Conservation (phyloP, 176 grass and related monocot species). For the Triticum aestivum region DNA sequence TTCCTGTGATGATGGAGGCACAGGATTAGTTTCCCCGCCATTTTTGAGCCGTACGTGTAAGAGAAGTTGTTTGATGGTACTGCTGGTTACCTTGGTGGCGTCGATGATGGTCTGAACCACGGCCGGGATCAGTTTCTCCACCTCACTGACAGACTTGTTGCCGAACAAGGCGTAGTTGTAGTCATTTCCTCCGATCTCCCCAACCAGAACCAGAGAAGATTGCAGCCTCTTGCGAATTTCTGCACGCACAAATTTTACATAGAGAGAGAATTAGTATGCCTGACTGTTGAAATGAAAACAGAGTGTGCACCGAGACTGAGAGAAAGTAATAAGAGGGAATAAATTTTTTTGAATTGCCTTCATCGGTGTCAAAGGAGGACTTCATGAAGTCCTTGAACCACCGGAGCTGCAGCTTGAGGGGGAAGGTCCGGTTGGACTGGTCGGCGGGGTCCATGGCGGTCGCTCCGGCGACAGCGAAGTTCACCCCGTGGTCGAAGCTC, state of each 20-base stretch:
- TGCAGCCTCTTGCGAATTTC: slow-evolving; percentile 47
- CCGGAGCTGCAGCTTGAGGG: slow-evolving; percentile 60
- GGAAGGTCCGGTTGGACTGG: slow-evolving; percentile 16
- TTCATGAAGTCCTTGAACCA: slow-evolving; percentile 66
- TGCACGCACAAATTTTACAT: neutral
- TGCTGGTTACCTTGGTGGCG: slow-evolving; percentile 48
- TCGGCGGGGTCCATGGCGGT: slow-evolving; percentile 48
- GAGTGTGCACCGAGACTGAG: neutral
- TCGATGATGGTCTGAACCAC: slow-evolving; percentile 63
- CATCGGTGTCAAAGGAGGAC: slow-evolving; percentile 25
- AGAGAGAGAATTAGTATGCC: neutral
- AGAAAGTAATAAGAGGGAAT: too few species aligned
- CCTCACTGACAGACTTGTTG: slow-evolving; percentile 30
- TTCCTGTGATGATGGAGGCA: slow-evolving; percentile 31
- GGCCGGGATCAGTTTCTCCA: slow-evolving; percentile 56
- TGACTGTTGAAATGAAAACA: neutral
- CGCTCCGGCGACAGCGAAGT: slow-evolving; percentile 68
- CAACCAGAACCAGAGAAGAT: slow-evolving; percentile 62
- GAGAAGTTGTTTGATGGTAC: too few species aligned
- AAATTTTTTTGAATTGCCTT: slow-evolving; percentile 2
- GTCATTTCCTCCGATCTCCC: slow-evolving; percentile 91
- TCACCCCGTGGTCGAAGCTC: slow-evolving; percentile 59
- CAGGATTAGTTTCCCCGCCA: too few species aligned
- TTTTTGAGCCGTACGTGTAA: too few species aligned
- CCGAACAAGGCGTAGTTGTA: slow-evolving; percentile 81